Conservation (phyloP, 2,329 filamentous ascomycete genomes). For the Sarocladium brachiariae region DNA sequence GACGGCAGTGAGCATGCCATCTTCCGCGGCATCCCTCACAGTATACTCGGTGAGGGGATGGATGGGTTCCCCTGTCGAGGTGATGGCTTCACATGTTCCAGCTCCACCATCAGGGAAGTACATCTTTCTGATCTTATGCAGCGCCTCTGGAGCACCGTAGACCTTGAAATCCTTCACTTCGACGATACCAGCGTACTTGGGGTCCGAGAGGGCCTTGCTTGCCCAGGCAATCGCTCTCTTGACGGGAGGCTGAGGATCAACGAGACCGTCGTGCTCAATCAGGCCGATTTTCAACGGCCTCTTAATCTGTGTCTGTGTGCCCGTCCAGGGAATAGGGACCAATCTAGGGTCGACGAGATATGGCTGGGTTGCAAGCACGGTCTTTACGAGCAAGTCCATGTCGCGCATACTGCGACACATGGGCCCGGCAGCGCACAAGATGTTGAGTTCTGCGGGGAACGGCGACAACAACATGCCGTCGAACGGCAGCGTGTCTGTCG, state of each 20-base stretch:
- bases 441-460: slow-evolving; percentile 29
- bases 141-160: slow-evolving; percentile 22
- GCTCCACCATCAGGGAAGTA: slow-evolving; percentile 40
- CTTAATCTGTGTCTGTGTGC: slow-evolving; percentile 14
- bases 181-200: slow-evolving; percentile 16
- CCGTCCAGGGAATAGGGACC: slow-evolving; percentile 24
- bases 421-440: slow-evolving; percentile 20
- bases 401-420: slow-evolving; percentile 13
- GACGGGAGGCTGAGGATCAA: slow-evolving; percentile 32
- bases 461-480: slow-evolving; percentile 9
- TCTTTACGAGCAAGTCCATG: slow-evolving; percentile 17
- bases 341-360: slow-evolving; percentile 22
- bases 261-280: slow-evolving; percentile 28
- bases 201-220: slow-evolving; percentile 11
- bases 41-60: slow-evolving; percentile 35
- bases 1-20: slow-evolving; percentile 16
- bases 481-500: slow-evolving; percentile 20
- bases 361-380: slow-evolving; percentile 13
- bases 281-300: slow-evolving; percentile 34
- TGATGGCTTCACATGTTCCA: slow-evolving; percentile 24
- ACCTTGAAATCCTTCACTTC: slow-evolving; percentile 29
- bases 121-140: slow-evolving; percentile 26
- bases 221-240: slow-evolving; percentile 30
- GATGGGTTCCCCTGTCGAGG: slow-evolving; percentile 34
- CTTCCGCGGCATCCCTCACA: slow-evolving; percentile 22